These are phyloP conservation scores for Hypoxylon fragiforme DNA, from an alignment of 495 filamentous ascomycete genomes.

Conservation along the genomic window DNA sequence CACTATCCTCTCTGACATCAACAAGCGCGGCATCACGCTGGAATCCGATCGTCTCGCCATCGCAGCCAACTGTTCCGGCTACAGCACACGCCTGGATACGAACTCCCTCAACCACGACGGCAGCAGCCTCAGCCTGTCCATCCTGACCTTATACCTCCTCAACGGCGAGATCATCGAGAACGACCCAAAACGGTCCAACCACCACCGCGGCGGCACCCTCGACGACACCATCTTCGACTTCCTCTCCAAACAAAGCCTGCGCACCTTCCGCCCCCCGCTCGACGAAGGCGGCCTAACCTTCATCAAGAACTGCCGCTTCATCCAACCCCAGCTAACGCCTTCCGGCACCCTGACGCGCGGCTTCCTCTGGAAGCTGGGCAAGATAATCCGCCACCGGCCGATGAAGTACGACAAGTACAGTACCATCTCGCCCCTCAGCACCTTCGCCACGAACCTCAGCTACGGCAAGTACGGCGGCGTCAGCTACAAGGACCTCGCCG, in stretches of 20 bases:
- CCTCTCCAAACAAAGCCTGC: slow-evolving; percentile 30
- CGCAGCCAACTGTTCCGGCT: slow-evolving; percentile 37
- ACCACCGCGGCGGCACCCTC: slow-evolving; percentile 20
- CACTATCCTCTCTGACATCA: slow-evolving; percentile 33
- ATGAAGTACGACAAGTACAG: slow-evolving; percentile 31
- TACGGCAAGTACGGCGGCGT: slow-evolving; percentile 23
- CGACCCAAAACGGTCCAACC: slow-evolving; percentile 4
- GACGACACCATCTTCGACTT: slow-evolving; percentile 33
- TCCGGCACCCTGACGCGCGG: slow-evolving; percentile 32
- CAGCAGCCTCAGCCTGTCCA: slow-evolving; percentile 36
- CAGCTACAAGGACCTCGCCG: slow-evolving; percentile 24
- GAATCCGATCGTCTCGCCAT: slow-evolving; percentile 39
- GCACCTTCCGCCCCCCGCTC: slow-evolving; percentile 33
- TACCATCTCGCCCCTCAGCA: slow-evolving; percentile 23
- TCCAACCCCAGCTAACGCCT: slow-evolving; percentile 27
- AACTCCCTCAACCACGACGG: slow-evolving; percentile 23
- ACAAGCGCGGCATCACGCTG: slow-evolving; percentile 19
- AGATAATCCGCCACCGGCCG: slow-evolving; percentile 32
- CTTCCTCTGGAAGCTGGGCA: slow-evolving; percentile 39
- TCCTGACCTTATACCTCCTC: slow-evolving; percentile 39
- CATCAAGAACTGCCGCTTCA: slow-evolving; percentile 41
- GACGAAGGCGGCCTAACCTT: slow-evolving; percentile 36
- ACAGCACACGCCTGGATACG: slow-evolving; percentile 35
- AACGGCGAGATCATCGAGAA: slow-evolving; percentile 45
- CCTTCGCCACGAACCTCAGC: slow-evolving; percentile 31